A percentile compares a stretch with the other conserved stretches of the same genome.
Conservation (phyloP, 371 early-diverging fungal genomes). For the Capniomyces stellatus region DNA sequence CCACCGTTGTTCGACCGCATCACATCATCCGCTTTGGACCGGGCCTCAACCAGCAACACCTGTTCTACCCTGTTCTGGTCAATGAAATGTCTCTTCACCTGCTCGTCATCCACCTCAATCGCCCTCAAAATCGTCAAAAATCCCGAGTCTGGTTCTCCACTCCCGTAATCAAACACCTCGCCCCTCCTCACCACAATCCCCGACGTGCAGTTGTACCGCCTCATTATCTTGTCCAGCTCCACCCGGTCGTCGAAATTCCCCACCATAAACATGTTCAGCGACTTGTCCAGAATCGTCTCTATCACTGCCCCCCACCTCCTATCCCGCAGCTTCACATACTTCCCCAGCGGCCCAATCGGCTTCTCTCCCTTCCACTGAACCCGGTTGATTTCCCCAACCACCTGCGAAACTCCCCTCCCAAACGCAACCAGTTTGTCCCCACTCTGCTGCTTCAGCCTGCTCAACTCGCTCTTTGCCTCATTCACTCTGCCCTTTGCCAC, state of each 20-base stretch:
- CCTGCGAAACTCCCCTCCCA: conserved; percentile 46
- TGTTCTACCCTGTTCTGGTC: conserved; percentile 54
- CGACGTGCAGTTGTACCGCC: conserved; percentile 26
- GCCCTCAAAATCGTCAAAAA: conserved; percentile 49
- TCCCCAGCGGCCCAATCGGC: conserved; percentile 79
- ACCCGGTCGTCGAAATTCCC: conserved; percentile 45
- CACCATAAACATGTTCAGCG: conserved; percentile 58
- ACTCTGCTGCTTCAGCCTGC: conserved; percentile 32
- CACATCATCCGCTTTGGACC: conserved; percentile 52
- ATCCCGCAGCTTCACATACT: conserved; percentile 40
- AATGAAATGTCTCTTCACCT: conserved; percentile 62
- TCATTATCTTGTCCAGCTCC: conserved; percentile 31
- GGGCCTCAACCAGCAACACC: conserved; percentile 48
- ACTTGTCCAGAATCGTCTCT: conserved; percentile 48
- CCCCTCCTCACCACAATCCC: conserved; percentile 38
- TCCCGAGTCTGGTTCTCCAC: conserved; percentile 44
- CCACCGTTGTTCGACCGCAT: conserved; percentile 30
- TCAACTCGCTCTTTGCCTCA: conserved; percentile 10
- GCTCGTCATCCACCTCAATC: conserved; percentile 44
- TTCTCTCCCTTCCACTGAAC: conserved; percentile 29
- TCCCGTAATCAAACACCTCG: conserved; percentile 47
- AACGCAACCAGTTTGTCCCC: conserved; percentile 47
- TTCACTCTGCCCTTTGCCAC: conserved; percentile 4
- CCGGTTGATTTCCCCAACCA: conserved; percentile 42
- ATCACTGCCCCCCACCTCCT: conserved; percentile 42